Base-by-base conservation (phyloP, 306 rosid genomes). In the Quercus agrifolia region DNA sequence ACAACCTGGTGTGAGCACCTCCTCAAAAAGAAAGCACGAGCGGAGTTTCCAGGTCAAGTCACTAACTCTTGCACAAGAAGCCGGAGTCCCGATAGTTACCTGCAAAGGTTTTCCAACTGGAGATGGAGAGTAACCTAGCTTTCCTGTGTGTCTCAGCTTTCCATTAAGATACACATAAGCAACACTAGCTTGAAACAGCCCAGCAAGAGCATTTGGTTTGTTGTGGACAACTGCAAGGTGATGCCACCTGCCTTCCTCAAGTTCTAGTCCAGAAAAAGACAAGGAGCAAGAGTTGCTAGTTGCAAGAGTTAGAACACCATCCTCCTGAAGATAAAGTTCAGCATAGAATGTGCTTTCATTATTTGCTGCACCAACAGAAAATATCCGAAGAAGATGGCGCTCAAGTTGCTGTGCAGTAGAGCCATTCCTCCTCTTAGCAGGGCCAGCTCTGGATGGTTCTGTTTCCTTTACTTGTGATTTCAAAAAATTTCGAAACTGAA, bases 191-290 rank as follows among this genome's bases (percentile, higher is more conserved):
- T 96, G 99, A 77, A 96, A 96, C 69, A 96, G 85, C 78, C 99
- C 99, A 87, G 99, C 96, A 79, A 96, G 98, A 89, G 99, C 99
- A 89, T 96, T 96, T 56, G 99, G 99, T 76, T 96, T 96, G 89
- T 92, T 93, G 86, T 96, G 99, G 77, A 96, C 87, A 84, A 96
- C 93, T 74, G 97, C 99, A 75, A 96, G 97, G 83, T 96, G 99
- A 89, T 96, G 98, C 99, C 99, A 96, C 86, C 99, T 90, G 85
- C 91, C 97, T 86, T 96, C 99, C 83, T 91, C 98, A 70, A 91
- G 90, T 74, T 93, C 98, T 81, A 96, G 78, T 57, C 99, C 98
- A 73, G 98, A 90, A 90, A 96, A 87, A 46, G 99, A 93, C 76
- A 93, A 80, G 81, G 83, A 87, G 72, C 88, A 85, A 64, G 97